phyloP scores from a whole-genome alignment of 768 basidiomycete genomes.

The Trametes gibbosa region DNA sequence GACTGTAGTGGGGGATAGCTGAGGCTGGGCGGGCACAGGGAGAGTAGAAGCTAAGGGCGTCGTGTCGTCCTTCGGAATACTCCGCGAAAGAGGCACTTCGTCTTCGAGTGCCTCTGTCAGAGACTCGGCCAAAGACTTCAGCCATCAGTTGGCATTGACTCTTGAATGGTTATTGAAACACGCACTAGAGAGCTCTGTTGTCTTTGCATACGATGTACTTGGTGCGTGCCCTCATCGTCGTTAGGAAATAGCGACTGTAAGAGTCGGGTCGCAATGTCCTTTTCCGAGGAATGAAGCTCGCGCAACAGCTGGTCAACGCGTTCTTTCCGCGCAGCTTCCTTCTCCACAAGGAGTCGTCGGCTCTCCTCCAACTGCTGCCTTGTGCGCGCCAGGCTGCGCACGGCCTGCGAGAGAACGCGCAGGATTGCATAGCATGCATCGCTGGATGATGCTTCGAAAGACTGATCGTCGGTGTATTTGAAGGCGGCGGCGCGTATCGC shows the following conservation, averaged over 20 bases:
- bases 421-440: constrained; percentile 69
- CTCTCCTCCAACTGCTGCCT: constrained; percentile 65
- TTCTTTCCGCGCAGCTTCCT: constrained; percentile 49
- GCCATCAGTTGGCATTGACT: not conserved
- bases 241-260: constrained; percentile 62
- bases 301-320: constrained; percentile 55
- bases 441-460: constrained; percentile 42
- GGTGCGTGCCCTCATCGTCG: constrained; percentile 42
- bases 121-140: constrained; percentile 45
- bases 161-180: not conserved
- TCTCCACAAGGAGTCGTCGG: constrained; percentile 52
- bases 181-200: constrained; percentile 61
- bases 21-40: not conserved
- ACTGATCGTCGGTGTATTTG: constrained; percentile 41
- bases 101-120: constrained; percentile 50
- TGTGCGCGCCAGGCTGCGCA: constrained; percentile 54
- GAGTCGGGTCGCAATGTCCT: constrained; percentile 64
- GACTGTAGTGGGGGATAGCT: constrained; percentile 5
- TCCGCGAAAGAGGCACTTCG: constrained; percentile 39
- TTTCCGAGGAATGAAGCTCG: constrained; percentile 58
- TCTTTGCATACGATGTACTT: constrained; percentile 39
- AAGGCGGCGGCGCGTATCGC: constrained; percentile 66
- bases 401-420: constrained; percentile 66
- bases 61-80: constrained; percentile 26
- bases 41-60: constrained; percentile 12